phyloP scores from a whole-genome alignment of 1,284 basidiomycete genomes.

The Cryptococcus floricola region DNA sequence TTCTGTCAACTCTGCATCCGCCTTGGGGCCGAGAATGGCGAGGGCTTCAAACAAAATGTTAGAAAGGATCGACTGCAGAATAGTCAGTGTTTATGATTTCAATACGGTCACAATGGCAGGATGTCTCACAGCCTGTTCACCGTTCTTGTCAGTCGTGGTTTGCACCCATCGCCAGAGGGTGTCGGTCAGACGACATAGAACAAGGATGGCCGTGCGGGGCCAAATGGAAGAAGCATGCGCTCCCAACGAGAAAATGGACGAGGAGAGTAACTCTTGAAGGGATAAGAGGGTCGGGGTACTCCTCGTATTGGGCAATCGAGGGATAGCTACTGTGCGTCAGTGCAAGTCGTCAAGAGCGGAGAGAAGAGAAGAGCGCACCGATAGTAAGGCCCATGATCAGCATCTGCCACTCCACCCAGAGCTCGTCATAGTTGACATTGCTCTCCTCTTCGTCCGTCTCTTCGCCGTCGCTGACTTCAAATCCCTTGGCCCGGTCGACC shows the following conservation, averaged over 20 bases:
- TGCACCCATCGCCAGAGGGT: conserved; percentile 27
- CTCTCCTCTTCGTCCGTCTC: conserved; percentile 6
- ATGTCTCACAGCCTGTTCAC: conserved; percentile 32
- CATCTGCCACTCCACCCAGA: conserved; percentile 55
- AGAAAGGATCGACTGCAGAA: conserved; percentile 25
- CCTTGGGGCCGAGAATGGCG: conserved; percentile 25
- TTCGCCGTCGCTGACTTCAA: conserved; percentile 31
- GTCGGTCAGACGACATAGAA: conserved; percentile 15
- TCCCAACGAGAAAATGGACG: conserved; percentile 19
- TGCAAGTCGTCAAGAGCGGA: background rate
- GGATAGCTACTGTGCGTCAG: conserved; percentile 17
- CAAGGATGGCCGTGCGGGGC: conserved; percentile 15
- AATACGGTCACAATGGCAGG: background rate
- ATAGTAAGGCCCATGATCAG: conserved; percentile 50
- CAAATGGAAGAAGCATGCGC: conserved; percentile 13
- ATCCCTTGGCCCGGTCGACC: conserved; percentile 26
- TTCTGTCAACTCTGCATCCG: conserved; percentile 21
- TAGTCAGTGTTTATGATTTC: background rate
- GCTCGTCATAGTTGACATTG: conserved; percentile 37
- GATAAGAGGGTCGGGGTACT: conserved; percentile 30
- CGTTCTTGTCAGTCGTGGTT: conserved; percentile 25
- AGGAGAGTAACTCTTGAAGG: conserved; percentile 4
- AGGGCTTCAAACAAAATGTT: conserved; percentile 23
- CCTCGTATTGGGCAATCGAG: conserved; percentile 21
- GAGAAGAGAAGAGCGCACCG: conserved; percentile 18